Evolutionary conservation across 306 rosid species (phyloP).

Genomic region (Cucumis sativus): DNA sequence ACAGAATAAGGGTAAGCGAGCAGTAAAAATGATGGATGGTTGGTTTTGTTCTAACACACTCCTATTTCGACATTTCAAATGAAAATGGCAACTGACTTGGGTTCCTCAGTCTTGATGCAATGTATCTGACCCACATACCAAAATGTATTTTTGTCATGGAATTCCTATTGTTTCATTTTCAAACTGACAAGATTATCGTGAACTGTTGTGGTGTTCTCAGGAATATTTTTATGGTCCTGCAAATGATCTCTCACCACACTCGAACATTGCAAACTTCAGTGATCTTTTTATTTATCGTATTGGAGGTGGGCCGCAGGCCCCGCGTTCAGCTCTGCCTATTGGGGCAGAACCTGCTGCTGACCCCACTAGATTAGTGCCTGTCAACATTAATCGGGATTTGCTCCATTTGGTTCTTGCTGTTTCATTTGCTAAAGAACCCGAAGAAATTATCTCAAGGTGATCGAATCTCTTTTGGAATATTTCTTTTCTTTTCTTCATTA

Average conservation of each 20-base stretch:
- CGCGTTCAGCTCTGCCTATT: constrained; percentile 91
- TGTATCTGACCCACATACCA: background rate
- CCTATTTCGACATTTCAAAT: background rate
- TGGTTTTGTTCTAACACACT: background rate
- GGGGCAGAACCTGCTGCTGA: constrained; percentile 98
- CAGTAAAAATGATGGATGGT: background rate
- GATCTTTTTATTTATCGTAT: constrained; percentile 71
- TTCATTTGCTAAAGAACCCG: constrained; percentile 85
- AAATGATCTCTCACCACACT: constrained; percentile 91
- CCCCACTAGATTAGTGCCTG: constrained; percentile 77
- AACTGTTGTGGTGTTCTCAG: constrained; percentile 31
- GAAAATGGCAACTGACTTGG: background rate
- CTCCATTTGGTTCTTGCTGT: constrained; percentile 75
- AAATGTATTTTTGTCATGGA: background rate
- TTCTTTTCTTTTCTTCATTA: background rate
- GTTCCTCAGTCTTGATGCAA: background rate
- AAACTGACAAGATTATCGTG: constrained; percentile 3
- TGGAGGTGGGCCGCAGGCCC: constrained; percentile 99
- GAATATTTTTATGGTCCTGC: constrained; percentile 86
- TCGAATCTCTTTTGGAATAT: constrained; percentile 11
- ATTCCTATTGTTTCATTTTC: background rate
- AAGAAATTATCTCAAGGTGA: constrained; percentile 86
- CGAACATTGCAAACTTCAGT: constrained; percentile 62
- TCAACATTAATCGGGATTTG: constrained; percentile 66
- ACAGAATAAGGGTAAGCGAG: constrained; percentile 62